Evolutionary conservation across 2,329 filamentous ascomycete genomes (phyloP).

Genomic region (Penicillium sp.): DNA sequence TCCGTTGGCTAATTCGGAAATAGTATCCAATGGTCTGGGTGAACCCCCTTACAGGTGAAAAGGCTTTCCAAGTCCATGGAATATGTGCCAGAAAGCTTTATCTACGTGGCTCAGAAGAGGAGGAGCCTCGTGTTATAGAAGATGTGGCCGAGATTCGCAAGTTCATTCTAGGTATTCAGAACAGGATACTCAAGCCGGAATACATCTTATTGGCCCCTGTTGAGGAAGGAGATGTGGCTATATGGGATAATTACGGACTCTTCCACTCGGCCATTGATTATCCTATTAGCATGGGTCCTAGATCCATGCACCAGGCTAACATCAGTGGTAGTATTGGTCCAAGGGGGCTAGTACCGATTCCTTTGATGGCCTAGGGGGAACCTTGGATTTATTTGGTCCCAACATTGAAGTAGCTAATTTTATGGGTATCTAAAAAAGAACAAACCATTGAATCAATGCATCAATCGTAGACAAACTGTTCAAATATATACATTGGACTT

Average conservation of each 20-base stretch:
- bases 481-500: not conserved
- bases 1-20: not conserved
- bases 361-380: not conserved
- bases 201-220: conserved; percentile 41
- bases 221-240: conserved; percentile 48
- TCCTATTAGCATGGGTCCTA: conserved; percentile 36
- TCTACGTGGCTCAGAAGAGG: not conserved
- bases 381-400: too few relatives aligned
- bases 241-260: conserved; percentile 48
- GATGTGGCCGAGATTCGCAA: not conserved
- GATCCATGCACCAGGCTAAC: conserved; percentile 52
- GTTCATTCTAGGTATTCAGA: not conserved
- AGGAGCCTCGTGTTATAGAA: not conserved
- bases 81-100: conserved; percentile 42
- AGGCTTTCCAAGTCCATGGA: conserved; percentile 48
- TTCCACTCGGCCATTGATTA: conserved; percentile 51
- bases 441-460: too few relatives aligned
- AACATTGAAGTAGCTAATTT: too few relatives aligned
- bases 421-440: too few relatives aligned
- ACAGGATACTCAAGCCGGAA: conserved; percentile 34
- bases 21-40: conserved; percentile 51
- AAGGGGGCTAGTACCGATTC: conserved; percentile 21
- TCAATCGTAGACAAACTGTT: not conserved
- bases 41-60: conserved; percentile 45
- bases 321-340: conserved; percentile 38